Percentiles rank a stretch among this genome's conserved stretches.
phyloP scores from a whole-genome alignment of 768 basidiomycete species.

The Pulveroboletus sp. region DNA sequence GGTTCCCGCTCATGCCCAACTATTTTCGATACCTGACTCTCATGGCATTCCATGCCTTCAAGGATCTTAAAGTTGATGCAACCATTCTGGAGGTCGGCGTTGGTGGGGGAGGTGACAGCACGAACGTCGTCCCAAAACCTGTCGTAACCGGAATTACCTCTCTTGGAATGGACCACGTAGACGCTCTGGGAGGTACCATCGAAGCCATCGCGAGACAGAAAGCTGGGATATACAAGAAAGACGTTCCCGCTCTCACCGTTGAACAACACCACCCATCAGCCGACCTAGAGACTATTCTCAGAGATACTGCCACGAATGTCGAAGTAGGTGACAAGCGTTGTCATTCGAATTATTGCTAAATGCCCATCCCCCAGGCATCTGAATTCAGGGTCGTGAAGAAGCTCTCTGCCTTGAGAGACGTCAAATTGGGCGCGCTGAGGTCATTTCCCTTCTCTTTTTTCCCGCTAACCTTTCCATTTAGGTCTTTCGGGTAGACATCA shows the following conservation, averaged over 20 bases:
- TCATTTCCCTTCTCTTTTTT: background rate
- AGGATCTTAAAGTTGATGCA: conserved; percentile 76
- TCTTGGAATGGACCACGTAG: conserved; percentile 88
- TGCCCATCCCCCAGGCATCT: conserved; percentile 43
- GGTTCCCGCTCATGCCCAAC: conserved; percentile 71
- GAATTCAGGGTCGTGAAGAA: conserved; percentile 60
- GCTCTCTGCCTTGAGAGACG: conserved; percentile 42
- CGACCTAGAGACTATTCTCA: conserved; percentile 65
- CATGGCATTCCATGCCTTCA: conserved; percentile 86
- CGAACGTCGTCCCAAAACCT: conserved; percentile 90
- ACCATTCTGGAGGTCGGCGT: conserved; percentile 96
- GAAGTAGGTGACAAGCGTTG: conserved; percentile 41
- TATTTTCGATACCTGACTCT: conserved; percentile 95
- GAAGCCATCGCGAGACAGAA: conserved; percentile 92
- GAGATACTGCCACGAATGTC: conserved; percentile 57
- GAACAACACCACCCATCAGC: conserved; percentile 69
- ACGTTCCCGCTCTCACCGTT: conserved; percentile 82
- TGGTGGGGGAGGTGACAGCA: conserved; percentile 91
- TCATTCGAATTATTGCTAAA: background rate
- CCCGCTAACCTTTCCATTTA: conserved; percentile 26
- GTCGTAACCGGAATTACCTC: conserved; percentile 87
- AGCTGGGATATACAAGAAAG: conserved; percentile 94
- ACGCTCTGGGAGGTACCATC: conserved; percentile 82
- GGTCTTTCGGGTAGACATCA: conserved; percentile 88
- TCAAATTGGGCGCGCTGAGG: conserved; percentile 55